These are phyloP conservation scores for Carex pumila DNA, from an alignment of 176 grass and related monocot species.

Conservation along the genomic window DNA sequence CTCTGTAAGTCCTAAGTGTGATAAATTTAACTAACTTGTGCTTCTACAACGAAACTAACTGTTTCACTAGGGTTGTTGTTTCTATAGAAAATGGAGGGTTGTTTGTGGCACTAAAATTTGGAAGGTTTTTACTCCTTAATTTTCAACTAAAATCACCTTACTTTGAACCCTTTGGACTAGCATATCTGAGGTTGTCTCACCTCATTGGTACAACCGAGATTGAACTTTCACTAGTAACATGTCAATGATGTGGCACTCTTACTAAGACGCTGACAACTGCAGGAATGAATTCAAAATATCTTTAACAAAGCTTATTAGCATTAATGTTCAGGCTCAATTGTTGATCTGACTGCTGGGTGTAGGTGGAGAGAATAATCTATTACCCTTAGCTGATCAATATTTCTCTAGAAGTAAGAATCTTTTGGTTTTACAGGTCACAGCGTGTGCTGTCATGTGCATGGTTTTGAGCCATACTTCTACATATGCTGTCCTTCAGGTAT, in stretches of 20 bases:
- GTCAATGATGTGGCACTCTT: background rate
- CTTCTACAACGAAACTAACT: background rate
- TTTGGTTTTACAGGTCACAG: conserved; percentile 56
- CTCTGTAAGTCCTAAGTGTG: background rate
- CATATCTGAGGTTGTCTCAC: background rate
- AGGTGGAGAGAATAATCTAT: background rate
- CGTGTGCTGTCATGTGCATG: conserved; percentile 91
- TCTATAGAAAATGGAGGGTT: background rate
- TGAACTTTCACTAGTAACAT: background rate
- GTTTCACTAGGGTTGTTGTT: background rate
- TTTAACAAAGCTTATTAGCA: background rate
- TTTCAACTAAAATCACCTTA: background rate
- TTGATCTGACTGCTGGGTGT: conserved; percentile 3
- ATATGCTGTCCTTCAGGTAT: conserved; percentile 66
- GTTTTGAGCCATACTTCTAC: conserved; percentile 97
- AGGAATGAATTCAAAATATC: background rate
- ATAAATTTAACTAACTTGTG: background rate
- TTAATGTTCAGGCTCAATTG: background rate
- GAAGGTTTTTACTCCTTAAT: background rate
- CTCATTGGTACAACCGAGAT: background rate
- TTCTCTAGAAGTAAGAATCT: background rate
- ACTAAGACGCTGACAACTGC: background rate
- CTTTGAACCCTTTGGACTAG: background rate
- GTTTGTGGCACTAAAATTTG: background rate
- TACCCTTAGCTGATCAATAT: background rate